Base-by-base conservation (phyloP, 2,329 filamentous ascomycete genomes). In the Epicoccum sorghinum region DNA sequence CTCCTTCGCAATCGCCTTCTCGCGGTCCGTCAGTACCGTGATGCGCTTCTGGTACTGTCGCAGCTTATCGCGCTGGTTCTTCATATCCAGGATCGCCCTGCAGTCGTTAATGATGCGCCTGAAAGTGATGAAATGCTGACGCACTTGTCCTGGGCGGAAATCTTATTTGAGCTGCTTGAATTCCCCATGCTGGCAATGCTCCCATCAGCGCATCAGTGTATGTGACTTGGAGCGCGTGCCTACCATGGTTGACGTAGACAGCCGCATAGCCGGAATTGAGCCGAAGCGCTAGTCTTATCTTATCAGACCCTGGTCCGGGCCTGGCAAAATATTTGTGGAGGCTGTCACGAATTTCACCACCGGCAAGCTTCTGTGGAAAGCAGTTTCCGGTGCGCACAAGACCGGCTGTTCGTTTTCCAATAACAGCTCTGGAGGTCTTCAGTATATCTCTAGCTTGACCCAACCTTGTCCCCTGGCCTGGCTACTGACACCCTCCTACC, bases 1-100 rank as follows among this genome's bases (percentile, higher is more conserved):
- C 79, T 91, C 84, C 63, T 86, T 87, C 22, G 95, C 93, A 53
- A 96, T 89, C 40, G 87, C 89, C 43, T 89, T 96, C 78, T 99
- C 93, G 62, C 89, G 89, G 71, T 88, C 85, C 6, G 93, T 97
- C 33, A 99, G 86, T 46, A 90, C 82, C 32, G 87, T 89, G 71
- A 99, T 95, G 68, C 90, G 89, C 69, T 89, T 89, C 77, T 97
- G 93, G 80, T 98, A 98, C 75, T 96, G 92, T 70, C 96, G 93
- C 3, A 99, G 88, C 76, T 92, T 96, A 82, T 99, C 95, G 75
- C 95, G 93, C 80, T 98, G 93, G 77, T 87, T 91, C 80, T 98
- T 98, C 80, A 98, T 89, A 78, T 98, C 93, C 70, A 98, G 89
- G 77, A 98, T 97, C 56, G 93, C 93, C 80, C 93, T 97, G 72